Evolutionary conservation across 2,329 filamentous ascomycete species (phyloP), one percentile per base, ranked within the genome.

Genomic region (Onygenales sp.): DNA sequence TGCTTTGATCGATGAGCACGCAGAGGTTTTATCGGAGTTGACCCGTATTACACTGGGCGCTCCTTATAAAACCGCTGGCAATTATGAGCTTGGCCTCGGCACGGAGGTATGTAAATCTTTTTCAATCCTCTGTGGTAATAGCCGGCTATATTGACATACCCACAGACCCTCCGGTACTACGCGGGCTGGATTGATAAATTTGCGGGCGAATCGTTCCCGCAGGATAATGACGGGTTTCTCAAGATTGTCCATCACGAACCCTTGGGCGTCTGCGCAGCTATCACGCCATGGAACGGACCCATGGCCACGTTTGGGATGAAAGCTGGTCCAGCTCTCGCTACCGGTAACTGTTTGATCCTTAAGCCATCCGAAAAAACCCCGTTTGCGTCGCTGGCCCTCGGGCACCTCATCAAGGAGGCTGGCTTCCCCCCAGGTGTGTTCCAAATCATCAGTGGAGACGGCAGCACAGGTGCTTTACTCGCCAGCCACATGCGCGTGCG

Each of bases 201-300:
- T 53, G 58, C 59, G 2, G 70, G 71, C 27, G 64, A 72, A 46
- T 62, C 64, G 0, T 68, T 66, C 58, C 72, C 74, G 4, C 66
- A 71, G 56, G 21, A 44, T 14, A 74, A 73, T 32, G 71, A 75
- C 56, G 75, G 75, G 2, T 75, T 77, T 59, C 60, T 73, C 13
- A 60, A 71, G 54, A 68, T 72, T 21, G 65, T 70, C 11, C 34
- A 36, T 11, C 9, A 51, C 10, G 37, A 92, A 68, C 87, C 87
- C 2, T 72, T 92, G 32, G 88, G 88, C 40, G 87, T 93, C 0
- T 87, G 86, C 59, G 87, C 79, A 10, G 78, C 81, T 68, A 90
- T 91, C 58, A 87, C 88, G 54, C 86, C 87, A 8, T 92, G 87
- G 85, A 92, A 92, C 67, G 88, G 86, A 59, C 87, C 87, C 1